A percentile compares a stretch with the other conserved stretches of the same genome.
phyloP scores from a whole-genome alignment of 1,284 basidiomycete species.

The Cryptococcus jaspeensis region DNA sequence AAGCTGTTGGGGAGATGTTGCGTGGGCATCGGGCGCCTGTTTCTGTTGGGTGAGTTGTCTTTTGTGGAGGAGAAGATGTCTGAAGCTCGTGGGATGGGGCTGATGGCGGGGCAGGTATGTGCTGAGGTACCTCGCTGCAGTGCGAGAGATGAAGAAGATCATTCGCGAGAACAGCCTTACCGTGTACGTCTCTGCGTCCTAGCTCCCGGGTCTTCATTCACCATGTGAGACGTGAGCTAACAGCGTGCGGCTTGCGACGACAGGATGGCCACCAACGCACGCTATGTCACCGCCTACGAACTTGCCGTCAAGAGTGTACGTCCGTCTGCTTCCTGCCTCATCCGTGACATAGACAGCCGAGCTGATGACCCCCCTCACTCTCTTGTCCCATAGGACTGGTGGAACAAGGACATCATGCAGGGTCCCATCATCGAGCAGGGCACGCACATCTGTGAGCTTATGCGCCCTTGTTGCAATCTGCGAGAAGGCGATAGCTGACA shows the following conservation, averaged over 20 bases:
- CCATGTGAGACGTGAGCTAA: not conserved
- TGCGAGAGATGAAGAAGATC: conserved; percentile 57
- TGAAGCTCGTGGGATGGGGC: conserved; percentile 7
- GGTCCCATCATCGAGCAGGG: conserved; percentile 58
- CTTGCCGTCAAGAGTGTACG: conserved; percentile 38
- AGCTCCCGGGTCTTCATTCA: too few species aligned
- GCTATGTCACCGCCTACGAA: conserved; percentile 55
- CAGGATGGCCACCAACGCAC: conserved; percentile 55
- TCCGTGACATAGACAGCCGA: conserved; percentile 53
- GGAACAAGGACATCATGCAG: conserved; percentile 55
- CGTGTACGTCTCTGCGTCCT: conserved; percentile 36
- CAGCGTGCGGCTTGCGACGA: not conserved
- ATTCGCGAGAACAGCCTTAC: conserved; percentile 56
- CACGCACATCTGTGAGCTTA: conserved; percentile 55
- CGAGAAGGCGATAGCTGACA: conserved; percentile 3
- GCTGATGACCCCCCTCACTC: too few species aligned
- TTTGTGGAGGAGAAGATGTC: not conserved
- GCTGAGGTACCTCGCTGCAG: conserved; percentile 52
- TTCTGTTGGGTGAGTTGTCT: conserved; percentile 70
- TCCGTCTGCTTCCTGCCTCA: conserved; percentile 20
- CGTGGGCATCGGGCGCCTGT: conserved; percentile 62
- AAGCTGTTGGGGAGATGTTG: conserved; percentile 67
- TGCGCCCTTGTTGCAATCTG: not conserved
- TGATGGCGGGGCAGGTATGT: conserved; percentile 53
- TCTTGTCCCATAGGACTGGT: conserved; percentile 52